Evolutionary conservation across 768 basidiomycete species (phyloP), one percentile per base, ranked within the genome.

Genomic region (Boletus rufocinnamomeus): DNA sequence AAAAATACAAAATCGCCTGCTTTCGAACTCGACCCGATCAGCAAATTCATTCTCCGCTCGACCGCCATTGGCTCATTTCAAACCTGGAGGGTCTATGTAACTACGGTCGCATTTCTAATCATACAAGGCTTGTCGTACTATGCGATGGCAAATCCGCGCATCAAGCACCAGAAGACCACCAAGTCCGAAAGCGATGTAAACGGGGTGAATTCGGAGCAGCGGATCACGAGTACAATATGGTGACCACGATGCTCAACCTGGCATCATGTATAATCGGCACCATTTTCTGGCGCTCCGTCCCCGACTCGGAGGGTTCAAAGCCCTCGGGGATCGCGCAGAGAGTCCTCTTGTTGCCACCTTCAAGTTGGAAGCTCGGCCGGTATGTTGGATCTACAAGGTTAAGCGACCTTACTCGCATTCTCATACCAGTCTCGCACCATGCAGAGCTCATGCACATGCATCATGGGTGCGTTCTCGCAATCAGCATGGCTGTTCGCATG

Each of bases 11-110:
- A 50, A 37, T 16, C 14, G 50, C 6, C 46, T 21, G 7, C 17
- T 52, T 38, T n/a, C 47, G 10, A 52, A 48, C 30, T 40, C 30
- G 52, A 47, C 48, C 48, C 50, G 32, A 58, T 19, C 30, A n/a
- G 8, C 17, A 10, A 23, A 47, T 69, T 71, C 62, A 59, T 57
- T 70, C 70, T 74, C 70, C 70, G 70, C 63, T 37, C 60, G 6
- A n/a, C 34, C 6, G 6, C 9, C 13, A 14, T 35, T 35, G 35
- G 35, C 35, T 37, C 35, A 17, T 17, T 37, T 6, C 35, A 34
- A 34, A 34, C 13, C 34, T 35, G 35, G 35, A 37, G 1, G 16
- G 6, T 17, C 37, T n/a, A n/a, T n/a, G n/a, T 1, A 3, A 40
- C 9, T 16, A 25, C 19, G 13, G 27, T 47, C 11, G 46, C 27